A percentile compares a stretch with the other conserved stretches of the same genome.
Evolutionary conservation across 2,329 filamentous ascomycete species (phyloP).

Genomic region (Juglanconis sp.): DNA sequence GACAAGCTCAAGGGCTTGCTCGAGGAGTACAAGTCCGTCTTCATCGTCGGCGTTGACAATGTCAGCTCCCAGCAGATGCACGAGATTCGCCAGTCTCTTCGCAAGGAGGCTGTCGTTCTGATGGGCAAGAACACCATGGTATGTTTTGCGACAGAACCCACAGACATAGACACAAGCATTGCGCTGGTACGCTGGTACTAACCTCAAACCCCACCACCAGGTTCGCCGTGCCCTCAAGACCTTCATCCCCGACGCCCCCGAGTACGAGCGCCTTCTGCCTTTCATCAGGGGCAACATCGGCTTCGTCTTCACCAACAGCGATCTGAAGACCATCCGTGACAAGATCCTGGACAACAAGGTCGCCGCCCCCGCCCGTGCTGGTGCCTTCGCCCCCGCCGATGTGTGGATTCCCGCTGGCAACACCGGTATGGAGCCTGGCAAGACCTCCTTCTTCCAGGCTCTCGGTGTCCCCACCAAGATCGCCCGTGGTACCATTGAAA

Average conservation of each 20-base stretch:
- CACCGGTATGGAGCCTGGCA: constrained; percentile 99
- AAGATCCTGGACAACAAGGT: constrained; percentile 97
- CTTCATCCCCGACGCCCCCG: constrained; percentile 84
- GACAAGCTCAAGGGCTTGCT: constrained; percentile 98
- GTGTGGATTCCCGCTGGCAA: constrained; percentile 97
- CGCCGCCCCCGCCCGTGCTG: constrained; percentile 94
- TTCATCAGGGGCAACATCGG: constrained; percentile 97
- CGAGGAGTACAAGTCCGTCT: constrained; percentile 94
- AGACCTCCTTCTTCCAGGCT: constrained; percentile 99
- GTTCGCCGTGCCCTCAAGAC: constrained; percentile 96
- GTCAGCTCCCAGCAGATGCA: constrained; percentile 99
- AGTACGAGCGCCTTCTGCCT: constrained; percentile 97
- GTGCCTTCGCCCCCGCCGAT: constrained; percentile 89
- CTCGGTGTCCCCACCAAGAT: constrained; percentile 99
- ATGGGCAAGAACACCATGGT: constrained; percentile 99
- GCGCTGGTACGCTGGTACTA: not conserved
- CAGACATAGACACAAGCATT: not conserved
- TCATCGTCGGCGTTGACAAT: constrained; percentile 99
- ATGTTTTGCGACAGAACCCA: constrained; percentile 28
- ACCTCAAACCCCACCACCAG: constrained; percentile 36
- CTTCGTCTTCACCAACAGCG: constrained; percentile 98
- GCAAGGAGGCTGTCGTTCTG: constrained; percentile 88
- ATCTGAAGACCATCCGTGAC: constrained; percentile 88
- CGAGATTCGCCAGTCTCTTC: constrained; percentile 94
- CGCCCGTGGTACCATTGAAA: constrained; percentile 99